Base-by-base conservation (phyloP, 1,139 yeast genomes). In the Saccharomyces hybrid region DNA sequence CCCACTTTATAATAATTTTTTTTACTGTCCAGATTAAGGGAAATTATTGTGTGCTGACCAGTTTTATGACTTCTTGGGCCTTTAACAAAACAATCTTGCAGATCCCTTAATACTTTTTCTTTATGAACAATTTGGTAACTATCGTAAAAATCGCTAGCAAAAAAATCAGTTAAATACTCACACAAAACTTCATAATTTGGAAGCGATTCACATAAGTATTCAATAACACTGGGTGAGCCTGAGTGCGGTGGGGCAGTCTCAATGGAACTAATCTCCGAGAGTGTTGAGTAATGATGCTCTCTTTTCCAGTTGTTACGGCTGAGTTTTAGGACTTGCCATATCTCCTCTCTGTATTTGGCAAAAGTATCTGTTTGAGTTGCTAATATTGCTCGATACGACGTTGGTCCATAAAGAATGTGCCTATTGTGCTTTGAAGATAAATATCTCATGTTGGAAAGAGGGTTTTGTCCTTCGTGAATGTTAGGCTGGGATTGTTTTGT, bases 1-100 rank as follows among this genome's bases (percentile, higher is more conserved):
- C 65, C 70, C 32, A 60, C 58, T 34, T 58, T 62, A 48, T 58
- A 67, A 48, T 58, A 62, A 44, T 65, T 67, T 13, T 60, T 58
- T 31, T 61, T 64, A 27, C 29, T 49, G 14, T 46, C 54, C 5
- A 54, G 27, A 5, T 52, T 42, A 13, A 54, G 38, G 1, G 50
- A n/a, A 25, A 23, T 49, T 11, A 54, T 46, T 11, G 32, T 31
- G 31, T 46, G 52, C 34, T 49, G 26, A n/a, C 41, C 41, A 4
- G 41, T 32, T 14, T 32, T 32, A 3, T 14, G 8, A 32, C 14
- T n/a, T 32, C 13, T 32, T 14, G 41, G 41, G 16, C 41, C 41
- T 32, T 32, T n/a, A n/a, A 32, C 16, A 14, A 32, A 32, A n/a
- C 41, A 32, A 32, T 32, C 41, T 4, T 32, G 19, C 19, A 32